phyloP scores from a whole-genome alignment of 305 asterid genomes.

The Coffea humblotiana region DNA sequence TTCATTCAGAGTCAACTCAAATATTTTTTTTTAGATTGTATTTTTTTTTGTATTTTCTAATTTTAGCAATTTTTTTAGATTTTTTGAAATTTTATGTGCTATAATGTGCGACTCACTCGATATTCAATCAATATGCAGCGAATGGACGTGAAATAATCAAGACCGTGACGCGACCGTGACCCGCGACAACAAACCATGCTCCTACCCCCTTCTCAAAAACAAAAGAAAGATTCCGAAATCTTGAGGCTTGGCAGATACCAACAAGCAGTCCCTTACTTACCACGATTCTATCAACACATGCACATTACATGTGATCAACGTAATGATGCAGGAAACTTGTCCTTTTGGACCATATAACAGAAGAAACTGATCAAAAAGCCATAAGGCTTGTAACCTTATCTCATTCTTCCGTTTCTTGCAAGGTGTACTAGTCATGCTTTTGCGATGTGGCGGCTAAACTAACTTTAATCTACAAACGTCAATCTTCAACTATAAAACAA shows the following conservation, averaged over 20 bases:
- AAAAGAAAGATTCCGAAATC: background rate
- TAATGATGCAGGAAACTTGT: background rate
- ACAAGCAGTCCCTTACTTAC: background rate
- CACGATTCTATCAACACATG: background rate
- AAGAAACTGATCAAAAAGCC: constrained; percentile 9
- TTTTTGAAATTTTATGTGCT: no score
- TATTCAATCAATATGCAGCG: no score
- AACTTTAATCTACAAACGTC: background rate
- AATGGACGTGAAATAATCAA: no score
- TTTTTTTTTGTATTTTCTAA: no score
- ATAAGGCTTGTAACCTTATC: constrained; percentile 2
- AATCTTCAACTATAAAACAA: background rate
- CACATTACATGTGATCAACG: background rate
- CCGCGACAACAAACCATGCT: background rate
- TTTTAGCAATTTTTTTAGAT: no score
- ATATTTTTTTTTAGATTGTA: no score
- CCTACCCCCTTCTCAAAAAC: background rate
- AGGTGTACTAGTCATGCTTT: constrained; percentile 15
- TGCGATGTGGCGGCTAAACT: background rate
- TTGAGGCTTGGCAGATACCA: background rate
- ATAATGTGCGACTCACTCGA: no score
- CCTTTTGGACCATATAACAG: constrained; percentile 5
- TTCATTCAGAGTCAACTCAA: no score
- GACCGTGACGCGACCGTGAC: no score
- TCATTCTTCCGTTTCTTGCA: constrained; percentile 12